A percentile compares a stretch with the other conserved stretches of the same genome.
Conservation (phyloP, 306 rosid genomes). For the Citrullus colocynthis region DNA sequence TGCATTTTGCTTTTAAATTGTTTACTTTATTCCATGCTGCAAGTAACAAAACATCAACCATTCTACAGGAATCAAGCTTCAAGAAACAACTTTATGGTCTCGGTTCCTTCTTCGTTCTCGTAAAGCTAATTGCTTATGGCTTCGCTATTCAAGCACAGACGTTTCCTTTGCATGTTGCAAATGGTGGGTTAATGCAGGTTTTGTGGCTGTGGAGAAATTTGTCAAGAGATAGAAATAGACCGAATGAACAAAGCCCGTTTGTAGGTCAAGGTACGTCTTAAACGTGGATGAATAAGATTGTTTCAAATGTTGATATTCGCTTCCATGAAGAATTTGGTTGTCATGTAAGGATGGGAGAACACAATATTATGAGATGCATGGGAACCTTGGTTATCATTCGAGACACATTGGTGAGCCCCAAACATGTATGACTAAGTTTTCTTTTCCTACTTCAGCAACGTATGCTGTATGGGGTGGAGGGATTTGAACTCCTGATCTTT, state of each 20-base stretch:
- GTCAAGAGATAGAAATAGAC: neutral
- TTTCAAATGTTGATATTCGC: neutral
- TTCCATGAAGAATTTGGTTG: neutral
- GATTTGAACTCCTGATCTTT: neutral
- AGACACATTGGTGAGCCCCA: neutral
- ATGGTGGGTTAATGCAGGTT: constrained; percentile 36
- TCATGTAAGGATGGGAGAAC: neutral
- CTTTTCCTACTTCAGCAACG: neutral
- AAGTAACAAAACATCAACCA: neutral
- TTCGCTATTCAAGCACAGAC: constrained; percentile 9
- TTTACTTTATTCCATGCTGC: neutral
- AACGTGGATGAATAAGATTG: neutral
- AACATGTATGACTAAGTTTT: neutral
- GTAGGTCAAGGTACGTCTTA: neutral
- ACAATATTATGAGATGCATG: neutral
- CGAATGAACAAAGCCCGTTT: neutral
- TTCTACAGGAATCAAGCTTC: constrained; percentile 17
- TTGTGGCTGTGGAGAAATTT: constrained; percentile 33
- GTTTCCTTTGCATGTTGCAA: constrained; percentile 24
- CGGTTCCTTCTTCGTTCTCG: constrained; percentile 18
- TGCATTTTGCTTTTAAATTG: neutral
- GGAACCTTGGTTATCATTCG: neutral
- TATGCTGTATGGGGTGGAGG: neutral
- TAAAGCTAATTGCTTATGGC: constrained; percentile 17
- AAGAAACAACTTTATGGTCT: constrained; percentile 18